Evolutionary conservation across 441 rosid species (phyloP).

Genomic region (Populus tomentosa): DNA sequence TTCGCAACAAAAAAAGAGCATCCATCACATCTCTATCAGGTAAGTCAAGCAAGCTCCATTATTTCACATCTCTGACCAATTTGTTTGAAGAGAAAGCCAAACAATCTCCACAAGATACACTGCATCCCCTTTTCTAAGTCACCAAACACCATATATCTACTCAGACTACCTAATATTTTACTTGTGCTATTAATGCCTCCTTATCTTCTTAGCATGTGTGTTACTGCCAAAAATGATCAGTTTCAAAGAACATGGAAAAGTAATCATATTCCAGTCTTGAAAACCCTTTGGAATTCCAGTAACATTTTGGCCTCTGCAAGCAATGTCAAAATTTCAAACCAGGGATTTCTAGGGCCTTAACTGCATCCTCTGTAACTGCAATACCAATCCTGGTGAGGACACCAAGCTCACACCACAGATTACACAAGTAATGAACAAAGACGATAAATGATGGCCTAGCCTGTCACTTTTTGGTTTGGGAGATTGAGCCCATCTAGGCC

Average conservation of each 20-base stretch:
- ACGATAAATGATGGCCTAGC: not conserved
- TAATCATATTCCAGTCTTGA: not conserved
- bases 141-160: not conserved
- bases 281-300: too few species aligned
- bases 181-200: not conserved
- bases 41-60: not conserved
- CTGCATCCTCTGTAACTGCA: too few species aligned
- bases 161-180: not conserved
- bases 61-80: not conserved
- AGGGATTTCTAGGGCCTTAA: too few species aligned
- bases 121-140: not conserved
- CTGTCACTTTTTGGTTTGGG: not conserved
- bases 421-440: not conserved
- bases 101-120: not conserved
- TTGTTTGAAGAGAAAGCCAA: not conserved
- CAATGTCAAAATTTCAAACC: too few species aligned
- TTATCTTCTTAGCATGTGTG: not conserved
- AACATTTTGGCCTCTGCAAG: too few species aligned
- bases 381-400: not conserved
- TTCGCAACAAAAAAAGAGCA: not conserved
- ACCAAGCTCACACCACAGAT: not conserved
- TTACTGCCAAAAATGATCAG: not conserved
- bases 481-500: not conserved
- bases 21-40: not conserved
- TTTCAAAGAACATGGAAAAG: not conserved